phyloP scores from a whole-genome alignment of 441 rosid species.

The Erodium trifolium region DNA sequence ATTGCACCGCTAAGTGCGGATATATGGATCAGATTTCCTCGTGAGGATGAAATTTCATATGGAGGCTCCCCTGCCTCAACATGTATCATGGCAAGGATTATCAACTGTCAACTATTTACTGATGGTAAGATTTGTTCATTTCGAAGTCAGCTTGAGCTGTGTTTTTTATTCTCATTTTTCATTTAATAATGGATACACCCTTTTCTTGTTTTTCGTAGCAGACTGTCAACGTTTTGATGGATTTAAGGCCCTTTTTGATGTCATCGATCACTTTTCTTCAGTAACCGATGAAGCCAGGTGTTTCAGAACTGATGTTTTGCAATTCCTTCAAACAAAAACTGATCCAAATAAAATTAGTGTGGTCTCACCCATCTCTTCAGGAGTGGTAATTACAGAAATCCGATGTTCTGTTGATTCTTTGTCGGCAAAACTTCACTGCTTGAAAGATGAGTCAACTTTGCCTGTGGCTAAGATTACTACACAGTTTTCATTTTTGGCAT shows the following conservation, averaged over 20 bases:
- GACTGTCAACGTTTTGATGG: constrained; percentile 51
- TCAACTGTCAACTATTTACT: constrained; percentile 45
- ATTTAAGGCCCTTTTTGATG: constrained; percentile 46
- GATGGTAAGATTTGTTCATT: constrained; percentile 53
- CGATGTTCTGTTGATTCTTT: constrained; percentile 46
- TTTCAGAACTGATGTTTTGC: constrained; percentile 51
- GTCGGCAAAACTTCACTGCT: constrained; percentile 32
- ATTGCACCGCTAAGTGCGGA: constrained; percentile 54
- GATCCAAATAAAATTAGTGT: constrained; percentile 31
- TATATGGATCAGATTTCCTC: constrained; percentile 75
- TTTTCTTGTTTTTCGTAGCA: constrained; percentile 28
- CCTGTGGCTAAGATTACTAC: constrained; percentile 56
- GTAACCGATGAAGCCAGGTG: constrained; percentile 47
- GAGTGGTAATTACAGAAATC: constrained; percentile 33
- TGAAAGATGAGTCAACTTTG: constrained; percentile 26
- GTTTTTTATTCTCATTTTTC: constrained; percentile 3
- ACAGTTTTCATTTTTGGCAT: constrained; percentile 48
- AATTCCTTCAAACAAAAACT: constrained; percentile 48
- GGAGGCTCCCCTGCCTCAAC: constrained; percentile 31
- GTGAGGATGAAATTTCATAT: constrained; percentile 26
- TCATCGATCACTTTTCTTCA: constrained; percentile 54
- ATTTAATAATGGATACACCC: constrained; percentile 18
- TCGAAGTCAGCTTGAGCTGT: constrained; percentile 13
- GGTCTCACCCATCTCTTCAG: constrained; percentile 32
- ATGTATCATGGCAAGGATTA: constrained; percentile 65